A percentile compares a stretch with the other conserved stretches of the same genome.
Evolutionary conservation across 2,329 filamentous ascomycete species (phyloP).

Genomic region (Hymenoscyphus albidus): DNA sequence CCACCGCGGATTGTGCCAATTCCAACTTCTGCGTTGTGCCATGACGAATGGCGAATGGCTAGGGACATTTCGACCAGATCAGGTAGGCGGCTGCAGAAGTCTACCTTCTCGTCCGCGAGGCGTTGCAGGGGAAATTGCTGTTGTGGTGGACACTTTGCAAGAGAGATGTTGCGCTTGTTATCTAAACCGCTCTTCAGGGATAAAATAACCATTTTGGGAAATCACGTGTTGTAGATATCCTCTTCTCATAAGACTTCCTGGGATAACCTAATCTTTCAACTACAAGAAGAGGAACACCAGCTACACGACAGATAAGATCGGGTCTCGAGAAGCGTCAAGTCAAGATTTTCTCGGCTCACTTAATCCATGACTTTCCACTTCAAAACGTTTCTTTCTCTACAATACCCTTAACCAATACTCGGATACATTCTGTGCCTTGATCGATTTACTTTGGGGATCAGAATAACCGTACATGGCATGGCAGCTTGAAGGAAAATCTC

Average conservation of each 20-base stretch:
- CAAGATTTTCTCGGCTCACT: neutral
- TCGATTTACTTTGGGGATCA: too few species aligned
- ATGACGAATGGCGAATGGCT: neutral
- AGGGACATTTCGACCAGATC: conserved; percentile 8
- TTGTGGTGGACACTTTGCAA: neutral
- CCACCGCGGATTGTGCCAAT: neutral
- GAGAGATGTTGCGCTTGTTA: neutral
- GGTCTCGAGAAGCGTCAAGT: neutral
- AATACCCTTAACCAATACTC: too few species aligned
- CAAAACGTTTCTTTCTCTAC: neutral
- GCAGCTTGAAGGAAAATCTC: too few species aligned
- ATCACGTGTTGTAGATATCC: neutral
- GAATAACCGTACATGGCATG: too few species aligned
- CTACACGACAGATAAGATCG: neutral
- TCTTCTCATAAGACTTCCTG: neutral
- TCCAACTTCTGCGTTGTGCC: neutral
- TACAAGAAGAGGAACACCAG: too few species aligned
- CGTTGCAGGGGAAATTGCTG: neutral
- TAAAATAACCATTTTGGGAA: neutral
- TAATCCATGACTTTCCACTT: neutral
- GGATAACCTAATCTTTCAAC: too few species aligned
- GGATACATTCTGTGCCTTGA: too few species aligned
- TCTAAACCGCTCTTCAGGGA: neutral
- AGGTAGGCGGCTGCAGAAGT: conserved; percentile 9
- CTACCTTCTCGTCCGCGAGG: neutral